A percentile compares a stretch with the other conserved stretches of the same genome.
These are phyloP conservation scores for Crucihimalaya himalaica DNA, from an alignment of 345 rosid genomes.

Conservation along the genomic window DNA sequence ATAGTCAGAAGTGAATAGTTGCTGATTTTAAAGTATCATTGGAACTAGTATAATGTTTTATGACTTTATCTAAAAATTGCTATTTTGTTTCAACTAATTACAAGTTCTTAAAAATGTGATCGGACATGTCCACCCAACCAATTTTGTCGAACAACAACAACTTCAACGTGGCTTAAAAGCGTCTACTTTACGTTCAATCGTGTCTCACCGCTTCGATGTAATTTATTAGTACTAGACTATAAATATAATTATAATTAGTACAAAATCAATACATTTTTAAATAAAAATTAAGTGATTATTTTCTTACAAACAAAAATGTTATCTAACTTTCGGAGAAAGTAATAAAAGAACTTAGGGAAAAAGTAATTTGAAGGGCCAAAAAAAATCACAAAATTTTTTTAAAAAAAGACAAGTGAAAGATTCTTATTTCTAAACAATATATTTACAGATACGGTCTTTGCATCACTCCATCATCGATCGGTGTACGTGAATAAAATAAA, in stretches of 20 bases:
- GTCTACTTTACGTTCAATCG: no score
- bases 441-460: background rate
- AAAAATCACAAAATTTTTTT: background rate
- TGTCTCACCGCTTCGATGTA: no score
- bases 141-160: background rate
- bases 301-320: no score
- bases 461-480: constrained; percentile 29
- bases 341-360: background rate
- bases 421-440: no score
- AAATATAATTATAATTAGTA: no score
- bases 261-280: no score
- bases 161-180: background rate
- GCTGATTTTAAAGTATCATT: background rate
- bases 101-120: background rate
- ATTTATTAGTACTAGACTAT: no score
- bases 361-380: background rate
- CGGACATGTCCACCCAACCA: background rate
- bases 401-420: no score
- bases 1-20: no score
- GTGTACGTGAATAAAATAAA: background rate
- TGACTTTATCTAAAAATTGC: no score
- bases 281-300: no score
- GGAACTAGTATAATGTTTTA: background rate
- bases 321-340: background rate
- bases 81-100: no score